Evolutionary conservation across 2,329 filamentous ascomycete genomes (phyloP).

Genomic region (Phialophora tarda): DNA sequence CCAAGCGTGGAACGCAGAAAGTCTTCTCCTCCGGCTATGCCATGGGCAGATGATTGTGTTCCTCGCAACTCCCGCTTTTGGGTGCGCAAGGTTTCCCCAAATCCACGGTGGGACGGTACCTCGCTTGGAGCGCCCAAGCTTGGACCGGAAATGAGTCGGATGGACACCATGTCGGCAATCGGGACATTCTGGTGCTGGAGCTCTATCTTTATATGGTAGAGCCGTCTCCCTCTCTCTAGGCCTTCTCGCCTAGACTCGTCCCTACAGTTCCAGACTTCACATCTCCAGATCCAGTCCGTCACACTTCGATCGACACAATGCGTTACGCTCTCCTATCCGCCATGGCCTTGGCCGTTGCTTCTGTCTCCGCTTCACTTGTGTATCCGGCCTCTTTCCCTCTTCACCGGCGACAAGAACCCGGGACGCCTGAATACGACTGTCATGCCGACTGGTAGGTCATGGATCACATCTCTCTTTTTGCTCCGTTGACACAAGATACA

Average conservation of each 20-base stretch:
- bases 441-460: conserved; percentile 45
- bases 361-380: conserved; percentile 24
- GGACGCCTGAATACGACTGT: conserved; percentile 45
- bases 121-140: not conserved
- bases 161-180: not conserved
- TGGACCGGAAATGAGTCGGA: not conserved
- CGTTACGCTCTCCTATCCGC: conserved; percentile 16
- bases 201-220: not conserved
- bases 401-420: conserved; percentile 36
- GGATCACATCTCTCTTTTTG: not conserved
- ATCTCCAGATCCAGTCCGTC: not conserved
- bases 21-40: too few relatives aligned
- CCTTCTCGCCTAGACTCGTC: not conserved
- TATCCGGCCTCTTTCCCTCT: conserved; percentile 28
- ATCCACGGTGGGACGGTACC: not conserved
- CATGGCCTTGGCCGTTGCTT: conserved; percentile 19
- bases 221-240: not conserved
- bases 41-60: not conserved
- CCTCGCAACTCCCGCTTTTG: not conserved
- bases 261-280: not conserved
- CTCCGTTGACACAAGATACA: not conserved
- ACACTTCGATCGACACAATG: conserved; percentile 24
- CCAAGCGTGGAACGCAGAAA: not conserved
- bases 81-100: not conserved
- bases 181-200: not conserved